phyloP scores from a whole-genome alignment of 441 rosid genomes.

The Kokia cookei region DNA sequence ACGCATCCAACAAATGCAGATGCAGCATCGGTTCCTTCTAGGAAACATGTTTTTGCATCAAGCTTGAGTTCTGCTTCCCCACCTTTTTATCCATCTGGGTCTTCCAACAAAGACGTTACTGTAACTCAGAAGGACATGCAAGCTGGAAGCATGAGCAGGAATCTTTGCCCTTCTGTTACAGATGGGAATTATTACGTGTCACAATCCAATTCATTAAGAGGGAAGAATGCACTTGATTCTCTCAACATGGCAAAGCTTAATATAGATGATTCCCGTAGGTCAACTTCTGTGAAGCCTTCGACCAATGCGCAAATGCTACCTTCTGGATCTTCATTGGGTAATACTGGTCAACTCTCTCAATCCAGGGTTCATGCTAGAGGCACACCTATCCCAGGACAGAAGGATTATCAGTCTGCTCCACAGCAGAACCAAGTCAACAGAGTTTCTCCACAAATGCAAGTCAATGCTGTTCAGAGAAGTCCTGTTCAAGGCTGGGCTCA shows the following conservation, averaged over 20 bases:
- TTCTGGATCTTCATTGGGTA: slow-evolving; percentile 32
- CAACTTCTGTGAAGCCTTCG: slow-evolving; percentile 44
- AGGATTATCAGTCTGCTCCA: slow-evolving; percentile 39
- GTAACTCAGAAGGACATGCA: slow-evolving; percentile 51
- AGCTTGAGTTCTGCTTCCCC: slow-evolving; percentile 93
- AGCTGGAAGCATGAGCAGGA: slow-evolving; percentile 43
- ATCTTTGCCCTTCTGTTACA: slow-evolving; percentile 22
- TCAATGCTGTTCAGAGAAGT: slow-evolving; percentile 32
- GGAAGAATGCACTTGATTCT: slow-evolving; percentile 45
- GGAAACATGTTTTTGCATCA: slow-evolving; percentile 51
- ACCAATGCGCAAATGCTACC: slow-evolving; percentile 28
- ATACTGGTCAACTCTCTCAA: slow-evolving; percentile 39
- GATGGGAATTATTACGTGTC: slow-evolving; percentile 31
- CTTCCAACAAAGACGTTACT: slow-evolving; percentile 49
- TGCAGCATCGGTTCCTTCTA: slow-evolving; percentile 36
- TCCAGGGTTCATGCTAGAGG: slow-evolving; percentile 59
- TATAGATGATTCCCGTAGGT: slow-evolving; percentile 39
- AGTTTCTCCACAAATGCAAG: slow-evolving; percentile 28
- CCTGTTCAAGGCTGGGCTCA: slow-evolving; percentile 38
- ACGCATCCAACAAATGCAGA: slow-evolving; percentile 33
- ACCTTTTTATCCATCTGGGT: slow-evolving; percentile 90
- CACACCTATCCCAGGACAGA: slow-evolving; percentile 37
- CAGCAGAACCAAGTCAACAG: slow-evolving; percentile 35
- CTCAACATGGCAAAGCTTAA: slow-evolving; percentile 48
- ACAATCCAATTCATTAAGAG: slow-evolving; percentile 31